phyloP scores from a whole-genome alignment of 169 alveolate genomes.

The Eimeria sp. region DNA sequence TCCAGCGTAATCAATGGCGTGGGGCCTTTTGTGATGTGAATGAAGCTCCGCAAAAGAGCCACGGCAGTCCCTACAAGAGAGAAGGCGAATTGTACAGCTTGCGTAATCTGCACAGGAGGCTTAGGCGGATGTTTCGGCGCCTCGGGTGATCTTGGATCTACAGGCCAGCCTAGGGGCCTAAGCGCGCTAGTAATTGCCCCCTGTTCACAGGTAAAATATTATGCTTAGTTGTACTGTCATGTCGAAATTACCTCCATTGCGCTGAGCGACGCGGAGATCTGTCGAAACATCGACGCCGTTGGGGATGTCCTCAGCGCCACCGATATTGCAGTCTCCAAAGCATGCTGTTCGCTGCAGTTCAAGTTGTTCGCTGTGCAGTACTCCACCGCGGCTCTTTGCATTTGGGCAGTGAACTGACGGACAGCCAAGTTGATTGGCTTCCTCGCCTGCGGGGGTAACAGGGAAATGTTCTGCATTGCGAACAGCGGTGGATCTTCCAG shows the following conservation, averaged over 20 bases:
- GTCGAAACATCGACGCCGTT: constrained; percentile 65
- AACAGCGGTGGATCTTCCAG: constrained; percentile 49
- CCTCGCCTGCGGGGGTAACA: constrained; percentile 49
- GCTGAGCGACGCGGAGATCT: constrained; percentile 74
- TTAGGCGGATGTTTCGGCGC: constrained; percentile 44
- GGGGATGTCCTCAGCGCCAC: constrained; percentile 74
- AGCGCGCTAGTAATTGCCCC: constrained; percentile 64
- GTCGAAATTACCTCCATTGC: constrained; percentile 37
- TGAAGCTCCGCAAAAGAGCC: constrained; percentile 60
- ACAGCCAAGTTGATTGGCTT: constrained; percentile 38
- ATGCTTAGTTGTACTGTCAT: neutral
- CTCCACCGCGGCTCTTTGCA: constrained; percentile 63
- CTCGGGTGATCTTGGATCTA: constrained; percentile 43
- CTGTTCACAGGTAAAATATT: neutral
- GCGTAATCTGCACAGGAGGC: constrained; percentile 26
- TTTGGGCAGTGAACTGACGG: constrained; percentile 8
- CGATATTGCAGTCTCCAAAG: constrained; percentile 61
- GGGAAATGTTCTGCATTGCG: constrained; percentile 51
- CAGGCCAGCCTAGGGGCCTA: constrained; percentile 74
- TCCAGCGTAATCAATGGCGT: neutral
- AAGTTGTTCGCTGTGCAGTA: constrained; percentile 57
- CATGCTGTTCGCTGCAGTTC: constrained; percentile 66
- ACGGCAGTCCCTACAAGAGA: constrained; percentile 72
- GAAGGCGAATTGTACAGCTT: constrained; percentile 60
- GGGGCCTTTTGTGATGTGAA: constrained; percentile 34